These are phyloP conservation scores for Penicillium verrucosum DNA, from an alignment of 2,329 filamentous ascomycete genomes.

Conservation along the genomic window DNA sequence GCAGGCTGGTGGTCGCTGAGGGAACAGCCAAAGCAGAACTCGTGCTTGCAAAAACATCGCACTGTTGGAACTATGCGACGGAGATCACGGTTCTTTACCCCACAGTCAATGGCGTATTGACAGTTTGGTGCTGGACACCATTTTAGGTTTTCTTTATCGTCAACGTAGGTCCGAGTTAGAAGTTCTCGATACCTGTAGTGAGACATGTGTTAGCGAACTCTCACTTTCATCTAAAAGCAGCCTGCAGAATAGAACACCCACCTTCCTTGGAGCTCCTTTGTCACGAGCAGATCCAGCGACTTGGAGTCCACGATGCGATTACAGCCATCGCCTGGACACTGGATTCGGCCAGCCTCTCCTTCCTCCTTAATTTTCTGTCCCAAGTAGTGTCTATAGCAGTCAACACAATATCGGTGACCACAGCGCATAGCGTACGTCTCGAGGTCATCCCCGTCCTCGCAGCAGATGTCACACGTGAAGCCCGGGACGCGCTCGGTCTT, in stretches of 20 bases:
- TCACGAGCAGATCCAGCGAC: slow-evolving; percentile 73
- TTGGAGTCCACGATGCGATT: slow-evolving; percentile 87
- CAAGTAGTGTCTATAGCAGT: slow-evolving; percentile 90
- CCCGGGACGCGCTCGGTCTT: slow-evolving; percentile 68
- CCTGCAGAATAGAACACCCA: slow-evolving; percentile 31
- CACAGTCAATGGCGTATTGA: slow-evolving; percentile 85
- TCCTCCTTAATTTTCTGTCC: slow-evolving; percentile 91
- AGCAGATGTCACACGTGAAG: slow-evolving; percentile 94
- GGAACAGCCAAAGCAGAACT: slow-evolving; percentile 94
- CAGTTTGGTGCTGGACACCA: slow-evolving; percentile 99
- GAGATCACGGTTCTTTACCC: slow-evolving; percentile 82
- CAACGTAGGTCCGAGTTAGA: slow-evolving; percentile 90
- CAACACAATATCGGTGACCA: slow-evolving; percentile 85
- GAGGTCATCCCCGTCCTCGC: slow-evolving; percentile 75
- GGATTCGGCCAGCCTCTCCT: slow-evolving; percentile 89
- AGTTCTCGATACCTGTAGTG: slow-evolving; percentile 70
- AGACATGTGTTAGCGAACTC: slow-evolving; percentile 12
- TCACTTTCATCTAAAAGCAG: background rate
- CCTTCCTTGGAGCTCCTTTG: slow-evolving; percentile 55
- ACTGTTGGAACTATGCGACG: slow-evolving; percentile 85
- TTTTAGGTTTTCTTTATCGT: slow-evolving; percentile 91
- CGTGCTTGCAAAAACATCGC: slow-evolving; percentile 74
- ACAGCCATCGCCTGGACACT: slow-evolving; percentile 86
- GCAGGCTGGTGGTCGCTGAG: slow-evolving; percentile 88
- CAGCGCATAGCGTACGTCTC: slow-evolving; percentile 92